phyloP scores from a whole-genome alignment of 495 filamentous ascomycete species.

The Podospora sp. region DNA sequence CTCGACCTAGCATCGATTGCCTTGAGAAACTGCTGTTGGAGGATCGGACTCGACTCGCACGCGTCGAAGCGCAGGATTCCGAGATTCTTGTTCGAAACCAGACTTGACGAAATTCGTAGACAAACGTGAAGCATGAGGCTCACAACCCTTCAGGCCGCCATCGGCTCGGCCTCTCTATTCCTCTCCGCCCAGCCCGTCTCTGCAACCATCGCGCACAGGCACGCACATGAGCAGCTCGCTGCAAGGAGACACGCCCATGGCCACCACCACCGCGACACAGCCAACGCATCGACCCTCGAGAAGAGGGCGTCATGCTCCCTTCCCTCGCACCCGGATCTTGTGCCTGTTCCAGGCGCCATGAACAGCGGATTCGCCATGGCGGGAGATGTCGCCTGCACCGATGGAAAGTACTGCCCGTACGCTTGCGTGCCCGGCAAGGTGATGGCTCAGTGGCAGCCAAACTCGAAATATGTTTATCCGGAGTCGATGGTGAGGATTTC shows the following conservation, averaged over 20 bases:
- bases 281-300: slow-evolving; percentile 31
- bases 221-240: slow-evolving; percentile 37
- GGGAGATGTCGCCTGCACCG: slow-evolving; percentile 69
- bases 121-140: slow-evolving; percentile 48
- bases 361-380: slow-evolving; percentile 87
- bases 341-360: slow-evolving; percentile 60
- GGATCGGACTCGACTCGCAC: slow-evolving; percentile 7
- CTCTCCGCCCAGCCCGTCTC: slow-evolving; percentile 39
- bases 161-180: slow-evolving; percentile 52
- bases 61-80: slow-evolving; percentile 6
- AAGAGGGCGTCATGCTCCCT: slow-evolving; percentile 63
- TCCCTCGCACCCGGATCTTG: slow-evolving; percentile 67
- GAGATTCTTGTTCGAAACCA: slow-evolving; percentile 9
- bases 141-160: slow-evolving; percentile 49
- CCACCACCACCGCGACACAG: slow-evolving; percentile 27
- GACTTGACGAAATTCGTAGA: slow-evolving; percentile 3
- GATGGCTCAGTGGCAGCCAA: slow-evolving; percentile 77
- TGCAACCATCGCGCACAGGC: slow-evolving; percentile 38
- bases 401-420: slow-evolving; percentile 75
- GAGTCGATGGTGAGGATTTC: slow-evolving; percentile 68
- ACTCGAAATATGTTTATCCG: slow-evolving; percentile 68
- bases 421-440: slow-evolving; percentile 77
- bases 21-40: neutral
- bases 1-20: slow-evolving; percentile 12
- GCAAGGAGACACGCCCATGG: slow-evolving; percentile 40